Evolutionary conservation across 2,329 filamentous ascomycete genomes (phyloP), one percentile per base, ranked within the genome.

Genomic region (Capronia coronata): DNA sequence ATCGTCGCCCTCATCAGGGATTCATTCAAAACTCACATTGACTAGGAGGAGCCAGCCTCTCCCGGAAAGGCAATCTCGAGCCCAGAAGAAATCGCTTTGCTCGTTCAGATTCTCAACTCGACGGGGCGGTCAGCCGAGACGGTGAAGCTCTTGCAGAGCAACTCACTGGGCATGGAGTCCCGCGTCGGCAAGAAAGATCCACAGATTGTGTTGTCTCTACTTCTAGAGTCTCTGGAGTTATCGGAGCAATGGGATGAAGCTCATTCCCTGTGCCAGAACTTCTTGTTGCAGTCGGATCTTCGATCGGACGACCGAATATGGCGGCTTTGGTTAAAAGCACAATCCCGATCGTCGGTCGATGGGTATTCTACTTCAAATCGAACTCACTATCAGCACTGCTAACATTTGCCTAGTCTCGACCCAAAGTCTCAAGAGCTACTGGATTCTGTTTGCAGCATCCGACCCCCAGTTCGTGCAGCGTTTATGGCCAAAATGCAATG

Each of bases 291-390:
- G 19, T 52, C 66, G 2, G 64, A 66, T 48, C 67, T 68, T 59
- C 64, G 65, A 46, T 67, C 73, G 56, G 70, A 74, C 46, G 73
- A 71, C 67, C 64, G 62, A 37, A 65, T 72, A 14, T 75, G 72
- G 72, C 64, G 61, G n/a, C 58, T 71, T 10, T 60, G 74, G 43
- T 54, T 72, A 9, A 59, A 55, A 14, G 63, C 68, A 10, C 62
- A 63, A 11, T 61, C 62, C 16, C 63, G 66, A 27, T 49, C 14
- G 10, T 13, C 38, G 27, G 23, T 34, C 30, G 40, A 46, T 3
- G 48, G 48, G 62, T 53, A 57, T n/a, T 7, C n/a, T n/a, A 6
- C 14, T n/a, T 38, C 9, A 16, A 21, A n/a, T 16, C 16, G 21
- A 27, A n/a, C 29, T 18, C 14, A 39, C 7, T 21, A 11, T 3